Conservation (phyloP, 148 eudicot genomes). For the Camellia sinensis region DNA sequence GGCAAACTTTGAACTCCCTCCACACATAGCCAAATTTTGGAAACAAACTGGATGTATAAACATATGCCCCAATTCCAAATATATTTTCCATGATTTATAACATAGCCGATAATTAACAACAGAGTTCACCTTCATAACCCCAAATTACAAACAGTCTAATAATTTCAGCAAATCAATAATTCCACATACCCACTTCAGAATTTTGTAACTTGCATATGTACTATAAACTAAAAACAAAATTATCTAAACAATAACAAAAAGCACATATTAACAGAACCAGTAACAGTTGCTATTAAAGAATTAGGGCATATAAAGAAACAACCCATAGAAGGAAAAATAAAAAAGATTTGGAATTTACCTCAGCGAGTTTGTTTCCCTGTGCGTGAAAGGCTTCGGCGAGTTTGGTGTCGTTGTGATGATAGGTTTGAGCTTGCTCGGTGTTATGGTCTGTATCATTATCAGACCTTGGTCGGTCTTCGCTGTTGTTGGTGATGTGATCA, state of each 20-base stretch:
- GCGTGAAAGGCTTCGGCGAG: conserved; percentile 43
- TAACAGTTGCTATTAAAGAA: background rate
- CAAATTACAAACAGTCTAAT: background rate
- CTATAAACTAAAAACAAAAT: background rate
- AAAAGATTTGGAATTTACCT: conserved; percentile 28
- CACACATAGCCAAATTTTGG: too few species aligned
- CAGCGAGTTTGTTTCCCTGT: conserved; percentile 67
- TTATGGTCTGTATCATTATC: background rate
- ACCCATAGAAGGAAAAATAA: background rate
- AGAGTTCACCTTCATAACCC: background rate
- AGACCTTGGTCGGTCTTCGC: background rate
- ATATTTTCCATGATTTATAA: too few species aligned
- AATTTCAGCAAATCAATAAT: background rate
- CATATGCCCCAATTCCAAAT: too few species aligned
- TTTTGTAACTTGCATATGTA: background rate
- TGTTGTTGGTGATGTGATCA: background rate
- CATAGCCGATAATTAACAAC: too few species aligned
- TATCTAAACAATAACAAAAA: background rate
- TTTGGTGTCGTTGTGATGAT: conserved; percentile 20
- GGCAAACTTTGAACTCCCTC: too few species aligned
- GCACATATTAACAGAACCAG: background rate
- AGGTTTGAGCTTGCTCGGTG: conserved; percentile 2
- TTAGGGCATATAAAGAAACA: background rate
- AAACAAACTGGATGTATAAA: too few species aligned
- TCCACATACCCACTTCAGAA: background rate